These are phyloP conservation scores for Mrakia gelida DNA, from an alignment of 768 basidiomycete genomes.

Conservation along the genomic window DNA sequence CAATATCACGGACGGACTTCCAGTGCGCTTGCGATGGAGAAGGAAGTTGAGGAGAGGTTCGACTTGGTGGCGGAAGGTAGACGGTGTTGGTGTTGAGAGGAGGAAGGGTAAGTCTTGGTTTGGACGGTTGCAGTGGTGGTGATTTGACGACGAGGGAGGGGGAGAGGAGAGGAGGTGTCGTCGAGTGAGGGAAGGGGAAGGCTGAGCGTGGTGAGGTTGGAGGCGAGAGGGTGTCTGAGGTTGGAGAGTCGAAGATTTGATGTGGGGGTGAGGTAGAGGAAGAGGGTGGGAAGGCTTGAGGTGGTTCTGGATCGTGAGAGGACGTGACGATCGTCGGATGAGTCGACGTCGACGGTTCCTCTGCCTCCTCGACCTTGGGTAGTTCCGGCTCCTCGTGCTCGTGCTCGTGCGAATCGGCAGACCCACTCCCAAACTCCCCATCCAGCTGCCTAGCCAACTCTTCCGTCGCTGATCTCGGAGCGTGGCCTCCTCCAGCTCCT, in stretches of 20 bases:
- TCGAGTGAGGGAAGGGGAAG: neutral
- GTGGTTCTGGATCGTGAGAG: neutral
- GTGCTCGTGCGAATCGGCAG: neutral
- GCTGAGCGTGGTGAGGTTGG: neutral
- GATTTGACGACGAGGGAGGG: neutral
- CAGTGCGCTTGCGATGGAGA: neutral
- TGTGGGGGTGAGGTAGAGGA: neutral
- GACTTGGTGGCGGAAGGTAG: neutral
- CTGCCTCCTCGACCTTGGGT: neutral
- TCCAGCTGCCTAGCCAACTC: slow-evolving; percentile 8
- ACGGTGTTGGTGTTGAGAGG: slow-evolving; percentile 6
- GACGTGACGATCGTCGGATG: neutral
- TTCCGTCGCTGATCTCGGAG: slow-evolving; percentile 1
- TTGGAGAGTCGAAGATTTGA: neutral
- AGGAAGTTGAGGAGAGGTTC: neutral
- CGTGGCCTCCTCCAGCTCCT: neutral
- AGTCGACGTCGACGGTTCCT: neutral
- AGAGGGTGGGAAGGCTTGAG: neutral
- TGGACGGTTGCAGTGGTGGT: neutral
- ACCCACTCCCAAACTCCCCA: neutral
- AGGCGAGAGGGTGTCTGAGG: neutral
- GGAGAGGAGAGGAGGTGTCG: neutral
- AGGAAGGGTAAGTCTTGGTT: neutral
- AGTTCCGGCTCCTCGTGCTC: neutral
- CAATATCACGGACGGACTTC: neutral